Evolutionary conservation across 208 protist genomes (phyloP).

Genomic region (Leishmania lainsoni): DNA sequence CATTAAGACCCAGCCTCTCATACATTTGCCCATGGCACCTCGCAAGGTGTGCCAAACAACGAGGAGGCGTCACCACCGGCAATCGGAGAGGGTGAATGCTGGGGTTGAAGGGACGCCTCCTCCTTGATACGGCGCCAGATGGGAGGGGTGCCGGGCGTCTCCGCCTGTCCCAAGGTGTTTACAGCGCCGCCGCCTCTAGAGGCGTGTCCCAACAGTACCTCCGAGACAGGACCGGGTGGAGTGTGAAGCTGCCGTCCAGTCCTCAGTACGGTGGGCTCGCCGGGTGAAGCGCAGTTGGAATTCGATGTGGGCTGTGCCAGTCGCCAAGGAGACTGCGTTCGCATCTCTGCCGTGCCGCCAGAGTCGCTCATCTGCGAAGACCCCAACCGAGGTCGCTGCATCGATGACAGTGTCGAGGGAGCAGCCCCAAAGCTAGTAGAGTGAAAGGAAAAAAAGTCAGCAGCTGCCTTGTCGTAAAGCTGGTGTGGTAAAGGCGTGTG

Average conservation of each 20-base stretch:
- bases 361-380: background rate
- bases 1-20: background rate
- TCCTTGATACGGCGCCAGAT: constrained; percentile 29
- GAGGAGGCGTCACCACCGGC: constrained; percentile 5
- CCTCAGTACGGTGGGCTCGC: background rate
- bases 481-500: constrained; percentile 12
- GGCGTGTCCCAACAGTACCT: background rate
- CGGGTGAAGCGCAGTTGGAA: background rate
- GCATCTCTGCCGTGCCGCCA: constrained; percentile 7
- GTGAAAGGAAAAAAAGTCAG: constrained; percentile 22
- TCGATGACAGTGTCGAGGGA: background rate
- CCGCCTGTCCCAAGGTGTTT: background rate
- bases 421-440: constrained; percentile 1
- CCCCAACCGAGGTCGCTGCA: background rate
- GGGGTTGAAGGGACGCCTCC: constrained; percentile 14
- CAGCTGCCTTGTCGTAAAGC: constrained; percentile 32
- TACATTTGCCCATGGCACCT: constrained; percentile 11
- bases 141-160: constrained; percentile 12
- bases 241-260: background rate
- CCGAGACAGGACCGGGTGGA: background rate
- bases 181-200: background rate
- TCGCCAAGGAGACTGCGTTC: constrained; percentile 10
- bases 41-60: constrained; percentile 23
- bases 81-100: constrained; percentile 15
- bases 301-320: background rate